Evolutionary conservation across 352 stramenopile species (phyloP).

Genomic region (Aphanomyces stellatus): DNA sequence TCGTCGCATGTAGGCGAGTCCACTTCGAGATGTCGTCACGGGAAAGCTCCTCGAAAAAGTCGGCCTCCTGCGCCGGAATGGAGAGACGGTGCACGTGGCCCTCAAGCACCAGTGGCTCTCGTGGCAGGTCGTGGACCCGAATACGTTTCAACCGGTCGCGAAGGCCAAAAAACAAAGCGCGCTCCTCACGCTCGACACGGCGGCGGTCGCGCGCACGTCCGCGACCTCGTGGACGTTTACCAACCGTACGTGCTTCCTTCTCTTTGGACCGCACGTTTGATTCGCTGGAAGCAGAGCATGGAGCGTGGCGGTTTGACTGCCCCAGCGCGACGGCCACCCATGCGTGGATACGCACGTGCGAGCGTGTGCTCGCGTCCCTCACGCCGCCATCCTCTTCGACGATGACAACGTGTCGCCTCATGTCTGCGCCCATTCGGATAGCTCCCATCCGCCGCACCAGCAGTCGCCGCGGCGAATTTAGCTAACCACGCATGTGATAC

Average conservation of each 20-base stretch:
- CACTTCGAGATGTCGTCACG: neutral
- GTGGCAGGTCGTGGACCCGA: neutral
- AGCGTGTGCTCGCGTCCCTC: neutral
- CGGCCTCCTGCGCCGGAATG: neutral
- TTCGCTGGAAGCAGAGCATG: too few relatives aligned
- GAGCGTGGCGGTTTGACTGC: neutral
- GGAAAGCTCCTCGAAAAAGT: neutral
- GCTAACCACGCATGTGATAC: too few relatives aligned
- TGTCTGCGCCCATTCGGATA: neutral
- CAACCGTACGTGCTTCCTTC: too few relatives aligned
- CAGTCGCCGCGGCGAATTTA: too few relatives aligned
- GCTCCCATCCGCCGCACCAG: too few relatives aligned
- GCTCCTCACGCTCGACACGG: neutral
- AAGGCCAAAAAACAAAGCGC: neutral
- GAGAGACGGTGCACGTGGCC: neutral
- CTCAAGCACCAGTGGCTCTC: neutral
- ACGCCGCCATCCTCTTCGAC: neutral
- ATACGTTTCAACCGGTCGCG: neutral
- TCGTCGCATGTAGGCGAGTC: neutral
- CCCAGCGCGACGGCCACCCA: neutral
- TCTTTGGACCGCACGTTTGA: too few relatives aligned
- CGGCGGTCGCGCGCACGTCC: neutral
- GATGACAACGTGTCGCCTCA: neutral
- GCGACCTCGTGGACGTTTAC: neutral
- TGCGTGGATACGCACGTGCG: neutral